Conservation (phyloP, 2,329 filamentous ascomycete genomes). For the Claviceps monticola region DNA sequence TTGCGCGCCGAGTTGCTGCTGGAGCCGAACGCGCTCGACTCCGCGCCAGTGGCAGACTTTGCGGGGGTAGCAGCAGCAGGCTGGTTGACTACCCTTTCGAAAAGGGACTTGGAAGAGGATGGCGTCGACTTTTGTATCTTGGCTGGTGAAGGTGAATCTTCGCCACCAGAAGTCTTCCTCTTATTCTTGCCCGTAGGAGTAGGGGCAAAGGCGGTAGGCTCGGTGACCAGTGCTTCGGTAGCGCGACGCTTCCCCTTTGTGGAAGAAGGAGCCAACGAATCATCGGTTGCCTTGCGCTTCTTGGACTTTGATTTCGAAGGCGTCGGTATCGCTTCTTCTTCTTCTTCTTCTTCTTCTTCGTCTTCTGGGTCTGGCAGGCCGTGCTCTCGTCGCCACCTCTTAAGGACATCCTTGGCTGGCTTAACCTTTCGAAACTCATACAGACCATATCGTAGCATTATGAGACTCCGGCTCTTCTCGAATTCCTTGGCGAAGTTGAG, state of each 20-base stretch:
- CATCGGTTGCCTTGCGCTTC: constrained; percentile 42
- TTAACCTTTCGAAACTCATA: constrained; percentile 51
- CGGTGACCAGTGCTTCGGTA: constrained; percentile 26
- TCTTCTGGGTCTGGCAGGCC: constrained; percentile 38
- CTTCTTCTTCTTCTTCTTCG: constrained; percentile 25
- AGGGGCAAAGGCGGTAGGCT: constrained; percentile 10
- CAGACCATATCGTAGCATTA: constrained; percentile 46
- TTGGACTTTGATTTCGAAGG: constrained; percentile 21
- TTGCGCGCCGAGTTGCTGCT: constrained; percentile 28
- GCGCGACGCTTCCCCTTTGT: constrained; percentile 36
- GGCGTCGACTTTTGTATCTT: constrained; percentile 38
- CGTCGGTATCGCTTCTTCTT: constrained; percentile 24
- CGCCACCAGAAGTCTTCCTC: constrained; percentile 33
- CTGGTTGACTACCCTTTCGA: constrained; percentile 44
- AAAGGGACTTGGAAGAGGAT: constrained; percentile 40
- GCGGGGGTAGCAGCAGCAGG: constrained; percentile 14
- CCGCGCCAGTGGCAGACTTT: constrained; percentile 13
- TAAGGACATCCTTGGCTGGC: constrained; percentile 41
- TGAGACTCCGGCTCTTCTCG: constrained; percentile 48
- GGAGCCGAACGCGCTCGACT: constrained; percentile 18
- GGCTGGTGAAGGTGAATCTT: constrained; percentile 27
- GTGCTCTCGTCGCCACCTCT: constrained; percentile 43
- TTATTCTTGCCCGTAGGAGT: constrained; percentile 31
- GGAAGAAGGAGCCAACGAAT: constrained; percentile 24
- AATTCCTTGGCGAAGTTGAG: constrained; percentile 51